Conservation (phyloP, 1,284 basidiomycete genomes). For the Trichosporon sp. region DNA sequence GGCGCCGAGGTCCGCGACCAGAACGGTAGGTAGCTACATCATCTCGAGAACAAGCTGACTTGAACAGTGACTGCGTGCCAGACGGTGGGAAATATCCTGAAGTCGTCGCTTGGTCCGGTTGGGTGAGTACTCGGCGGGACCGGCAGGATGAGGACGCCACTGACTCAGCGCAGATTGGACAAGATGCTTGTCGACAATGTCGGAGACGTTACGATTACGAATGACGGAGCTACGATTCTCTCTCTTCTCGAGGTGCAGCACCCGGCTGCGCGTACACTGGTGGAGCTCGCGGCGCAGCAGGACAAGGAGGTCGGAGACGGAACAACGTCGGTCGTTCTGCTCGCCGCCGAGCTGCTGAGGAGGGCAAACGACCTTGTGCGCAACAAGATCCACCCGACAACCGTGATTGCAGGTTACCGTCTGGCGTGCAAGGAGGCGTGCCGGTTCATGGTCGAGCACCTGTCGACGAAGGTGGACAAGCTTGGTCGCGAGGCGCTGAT, state of each 20-base stretch:
- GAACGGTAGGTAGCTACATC: slow-evolving; percentile 61
- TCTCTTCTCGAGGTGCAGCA: slow-evolving; percentile 87
- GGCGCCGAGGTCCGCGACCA: slow-evolving; percentile 95
- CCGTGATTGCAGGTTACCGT: slow-evolving; percentile 95
- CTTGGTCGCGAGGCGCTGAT: slow-evolving; percentile 87
- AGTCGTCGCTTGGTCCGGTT: slow-evolving; percentile 91
- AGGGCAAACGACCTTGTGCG: slow-evolving; percentile 97
- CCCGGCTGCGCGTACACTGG: slow-evolving; percentile 89
- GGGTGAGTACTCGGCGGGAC: slow-evolving; percentile 46
- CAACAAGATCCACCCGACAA: slow-evolving; percentile 97
- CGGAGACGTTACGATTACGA: slow-evolving; percentile 98
- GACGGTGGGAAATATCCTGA: slow-evolving; percentile 95
- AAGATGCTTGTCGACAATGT: slow-evolving; percentile 99
- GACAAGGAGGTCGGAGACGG: slow-evolving; percentile 99
- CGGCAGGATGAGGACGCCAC: background rate
- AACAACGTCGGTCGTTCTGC: slow-evolving; percentile 96
- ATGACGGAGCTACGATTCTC: slow-evolving; percentile 97
- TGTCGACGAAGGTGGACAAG: slow-evolving; percentile 89
- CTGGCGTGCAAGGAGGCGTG: slow-evolving; percentile 96
- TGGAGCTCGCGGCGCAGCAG: slow-evolving; percentile 97
- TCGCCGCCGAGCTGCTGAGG: slow-evolving; percentile 90
- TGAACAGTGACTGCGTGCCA: slow-evolving; percentile 82
- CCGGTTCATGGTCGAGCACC: slow-evolving; percentile 96
- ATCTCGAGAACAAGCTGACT: background rate
- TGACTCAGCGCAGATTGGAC: slow-evolving; percentile 57